Evolutionary conservation across 768 basidiomycete species (phyloP), one percentile per base, ranked within the genome.

Genomic region (Mycena filopes): DNA sequence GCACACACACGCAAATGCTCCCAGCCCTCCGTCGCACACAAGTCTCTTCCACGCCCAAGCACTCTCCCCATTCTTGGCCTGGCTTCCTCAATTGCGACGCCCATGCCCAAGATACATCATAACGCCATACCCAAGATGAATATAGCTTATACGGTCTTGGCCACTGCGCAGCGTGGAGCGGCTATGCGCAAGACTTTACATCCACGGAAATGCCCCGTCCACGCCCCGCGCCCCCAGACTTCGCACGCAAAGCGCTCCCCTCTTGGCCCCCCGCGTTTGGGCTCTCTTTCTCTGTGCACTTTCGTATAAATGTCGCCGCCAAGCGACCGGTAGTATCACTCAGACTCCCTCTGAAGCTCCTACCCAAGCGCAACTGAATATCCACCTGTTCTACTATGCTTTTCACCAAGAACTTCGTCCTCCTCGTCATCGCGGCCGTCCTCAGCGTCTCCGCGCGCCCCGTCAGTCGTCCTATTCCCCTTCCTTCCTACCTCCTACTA

Each of bases 101-200:
- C 21, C n/a, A 15, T 10, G n/a, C n/a, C 38, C 42, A 23, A 47
- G 59, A 59, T 65, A 59, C 56, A 53, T 12, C 3, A 31, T 21
- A 20, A 42, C n/a, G n/a, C 21, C n/a, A 15, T 10, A 15, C n/a
- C 38, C 42, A 23, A 47, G 59, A 59, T 65, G 54, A 56, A 53
- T 12, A 31, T 21, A 20, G n/a, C n/a, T n/a, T n/a, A n/a, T n/a
- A 42, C 26, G 28, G 11, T 40, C 63, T 65, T 60, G 64, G 64
- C 64, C 64, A 33, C 63, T 65, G 63, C 63, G 63, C 63, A 65
- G 10, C 64, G 64, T 65, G 57, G 45, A 60, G 43, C 45, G 46
- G 56, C 33, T 46, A 38, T 21, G 7, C 26, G 13, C 8, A 25
- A 45, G 31, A 6, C 29, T 62, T 43, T 4, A 47, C 23, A 16